These are phyloP conservation scores for Ophiocordyceps sinensis DNA, from an alignment of 2,329 filamentous ascomycete species.

Conservation along the genomic window DNA sequence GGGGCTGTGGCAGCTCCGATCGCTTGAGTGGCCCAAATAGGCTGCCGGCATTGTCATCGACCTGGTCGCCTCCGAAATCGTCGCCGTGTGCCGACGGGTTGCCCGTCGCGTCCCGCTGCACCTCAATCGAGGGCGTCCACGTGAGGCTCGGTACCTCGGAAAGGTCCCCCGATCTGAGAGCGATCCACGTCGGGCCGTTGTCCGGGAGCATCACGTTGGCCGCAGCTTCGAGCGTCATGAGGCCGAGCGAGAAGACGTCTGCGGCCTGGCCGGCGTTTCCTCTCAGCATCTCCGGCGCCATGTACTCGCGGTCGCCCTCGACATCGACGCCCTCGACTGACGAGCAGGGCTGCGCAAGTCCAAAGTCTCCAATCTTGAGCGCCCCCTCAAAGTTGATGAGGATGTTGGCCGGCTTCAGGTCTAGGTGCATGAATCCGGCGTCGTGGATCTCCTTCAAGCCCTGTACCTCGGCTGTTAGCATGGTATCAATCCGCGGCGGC, in stretches of 20 bases:
- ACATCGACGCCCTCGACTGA: constrained; percentile 65
- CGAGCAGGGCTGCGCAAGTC: constrained; percentile 67
- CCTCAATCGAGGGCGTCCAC: constrained; percentile 56
- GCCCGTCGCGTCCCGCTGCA: constrained; percentile 59
- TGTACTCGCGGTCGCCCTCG: constrained; percentile 92
- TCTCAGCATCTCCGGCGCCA: constrained; percentile 80
- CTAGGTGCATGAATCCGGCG: constrained; percentile 71
- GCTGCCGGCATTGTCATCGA: constrained; percentile 15
- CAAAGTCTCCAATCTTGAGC: constrained; percentile 78
- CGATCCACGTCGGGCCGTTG: constrained; percentile 83
- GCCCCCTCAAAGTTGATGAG: constrained; percentile 69
- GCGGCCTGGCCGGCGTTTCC: constrained; percentile 81
- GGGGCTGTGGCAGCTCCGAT: constrained; percentile 46
- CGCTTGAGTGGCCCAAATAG: constrained; percentile 32
- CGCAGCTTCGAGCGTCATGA: constrained; percentile 89
- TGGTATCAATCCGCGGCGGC: background rate
- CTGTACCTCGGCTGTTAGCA: constrained; percentile 26
- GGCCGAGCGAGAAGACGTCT: constrained; percentile 84
- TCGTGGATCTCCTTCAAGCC: constrained; percentile 85
- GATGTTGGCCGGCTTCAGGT: constrained; percentile 75
- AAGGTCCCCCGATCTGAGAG: constrained; percentile 76
- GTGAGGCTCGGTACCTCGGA: constrained; percentile 80
- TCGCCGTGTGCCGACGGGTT: constrained; percentile 21
- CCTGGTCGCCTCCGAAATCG: constrained; percentile 15
- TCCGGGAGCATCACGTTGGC: constrained; percentile 89